These are phyloP conservation scores for Hymenoscyphus infarciens DNA, from an alignment of 2,329 filamentous ascomycete genomes.

Conservation along the genomic window DNA sequence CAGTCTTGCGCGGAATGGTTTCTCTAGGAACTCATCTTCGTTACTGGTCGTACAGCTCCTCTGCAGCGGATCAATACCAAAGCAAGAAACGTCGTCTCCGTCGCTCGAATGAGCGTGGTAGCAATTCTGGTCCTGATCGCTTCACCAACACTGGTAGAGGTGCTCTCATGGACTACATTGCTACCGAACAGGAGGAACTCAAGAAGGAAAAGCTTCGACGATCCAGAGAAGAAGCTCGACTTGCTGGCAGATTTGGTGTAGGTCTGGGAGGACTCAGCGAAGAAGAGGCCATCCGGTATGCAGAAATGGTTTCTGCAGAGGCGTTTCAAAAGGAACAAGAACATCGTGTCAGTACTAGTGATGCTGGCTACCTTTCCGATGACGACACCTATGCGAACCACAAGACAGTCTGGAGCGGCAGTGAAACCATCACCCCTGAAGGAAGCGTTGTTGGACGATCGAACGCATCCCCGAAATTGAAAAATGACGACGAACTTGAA, in stretches of 20 bases:
- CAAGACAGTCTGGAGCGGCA: constrained; percentile 37
- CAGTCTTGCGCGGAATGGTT: constrained; percentile 78
- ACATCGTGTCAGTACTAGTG: constrained; percentile 43
- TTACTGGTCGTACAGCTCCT: constrained; percentile 93
- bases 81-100: constrained; percentile 76
- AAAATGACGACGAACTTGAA: constrained; percentile 47
- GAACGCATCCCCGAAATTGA: constrained; percentile 25
- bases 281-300: constrained; percentile 62
- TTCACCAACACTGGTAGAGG: constrained; percentile 62
- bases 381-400: constrained; percentile 35
- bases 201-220: constrained; percentile 67
- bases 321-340: constrained; percentile 54
- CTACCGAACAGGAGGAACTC: constrained; percentile 78
- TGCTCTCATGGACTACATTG: constrained; percentile 76
- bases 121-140: constrained; percentile 53
- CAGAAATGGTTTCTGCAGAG: constrained; percentile 64
- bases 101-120: constrained; percentile 56
- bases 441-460: constrained; percentile 45
- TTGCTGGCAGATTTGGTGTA: constrained; percentile 80
- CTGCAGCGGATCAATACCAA: constrained; percentile 66
- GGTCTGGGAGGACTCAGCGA: constrained; percentile 66
- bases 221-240: constrained; percentile 62
- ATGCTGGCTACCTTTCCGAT: constrained; percentile 49
- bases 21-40: constrained; percentile 82
- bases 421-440: constrained; percentile 53